Percentiles rank a stretch among this genome's conserved stretches.
Evolutionary conservation across 1,284 basidiomycete genomes (phyloP).

Genomic region (Thecaphora thlaspeos): DNA sequence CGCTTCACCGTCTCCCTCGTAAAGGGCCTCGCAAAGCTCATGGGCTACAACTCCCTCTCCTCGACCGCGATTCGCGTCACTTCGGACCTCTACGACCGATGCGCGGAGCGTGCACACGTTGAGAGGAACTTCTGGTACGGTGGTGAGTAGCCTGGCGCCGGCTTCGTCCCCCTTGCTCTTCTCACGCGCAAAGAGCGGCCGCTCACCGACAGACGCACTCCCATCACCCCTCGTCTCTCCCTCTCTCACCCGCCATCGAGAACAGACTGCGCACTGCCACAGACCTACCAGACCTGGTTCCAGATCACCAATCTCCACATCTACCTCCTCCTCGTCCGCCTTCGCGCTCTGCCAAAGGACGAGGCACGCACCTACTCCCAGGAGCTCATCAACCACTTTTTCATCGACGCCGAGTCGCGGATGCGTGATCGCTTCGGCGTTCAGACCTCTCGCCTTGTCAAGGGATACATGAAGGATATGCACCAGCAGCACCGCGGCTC

Average conservation of each 20-base stretch:
- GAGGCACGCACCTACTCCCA: slow-evolving; percentile 71
- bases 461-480: slow-evolving; percentile 83
- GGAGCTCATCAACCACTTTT: slow-evolving; percentile 90
- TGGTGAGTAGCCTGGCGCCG: slow-evolving; percentile 9
- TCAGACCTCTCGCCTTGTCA: slow-evolving; percentile 73
- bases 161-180: neutral
- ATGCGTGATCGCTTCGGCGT: slow-evolving; percentile 74
- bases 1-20: slow-evolving; percentile 47
- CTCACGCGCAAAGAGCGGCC: neutral
- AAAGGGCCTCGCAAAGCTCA: slow-evolving; percentile 59
- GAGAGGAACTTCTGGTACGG: slow-evolving; percentile 53
- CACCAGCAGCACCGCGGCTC: slow-evolving; percentile 89
- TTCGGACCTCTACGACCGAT: slow-evolving; percentile 63
- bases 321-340: slow-evolving; percentile 82
- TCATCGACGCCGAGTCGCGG: slow-evolving; percentile 88
- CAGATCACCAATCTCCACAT: slow-evolving; percentile 90
- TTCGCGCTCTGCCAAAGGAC: slow-evolving; percentile 75
- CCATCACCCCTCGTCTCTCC: neutral
- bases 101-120: slow-evolving; percentile 60
- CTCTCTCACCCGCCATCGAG: neutral
- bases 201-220: too few species aligned
- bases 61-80: slow-evolving; percentile 63
- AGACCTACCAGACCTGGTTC: slow-evolving; percentile 97
- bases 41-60: slow-evolving; percentile 63
- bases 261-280: slow-evolving; percentile 83